These are phyloP conservation scores for Plicaturopsis crispa DNA, from an alignment of 768 basidiomycete species.

Conservation along the genomic window DNA sequence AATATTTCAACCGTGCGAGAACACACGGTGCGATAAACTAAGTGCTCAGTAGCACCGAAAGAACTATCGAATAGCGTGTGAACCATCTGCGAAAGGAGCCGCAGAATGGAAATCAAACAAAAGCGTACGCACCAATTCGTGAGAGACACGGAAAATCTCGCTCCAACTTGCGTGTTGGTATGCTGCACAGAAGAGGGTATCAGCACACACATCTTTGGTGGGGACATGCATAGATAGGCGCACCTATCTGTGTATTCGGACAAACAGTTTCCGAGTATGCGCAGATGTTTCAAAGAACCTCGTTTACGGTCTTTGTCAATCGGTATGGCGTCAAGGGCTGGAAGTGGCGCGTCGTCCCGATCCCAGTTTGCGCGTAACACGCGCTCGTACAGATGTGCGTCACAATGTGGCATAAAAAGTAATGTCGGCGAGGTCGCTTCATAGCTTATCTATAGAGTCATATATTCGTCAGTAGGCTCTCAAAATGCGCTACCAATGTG, in stretches of 20 bases:
- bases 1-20: too few relatives aligned
- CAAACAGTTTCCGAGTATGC: slow-evolving; percentile 34
- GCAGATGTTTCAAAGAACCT: slow-evolving; percentile 21
- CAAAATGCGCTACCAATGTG: background rate
- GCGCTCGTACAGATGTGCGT: slow-evolving; percentile 35
- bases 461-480: background rate
- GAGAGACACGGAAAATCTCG: slow-evolving; percentile 29
- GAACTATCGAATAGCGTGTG: too few relatives aligned
- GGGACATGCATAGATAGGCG: slow-evolving; percentile 13
- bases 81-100: too few relatives aligned
- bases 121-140: slow-evolving; percentile 31
- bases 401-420: slow-evolving; percentile 45
- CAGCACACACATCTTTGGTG: slow-evolving; percentile 4
- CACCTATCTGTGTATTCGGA: slow-evolving; percentile 37
- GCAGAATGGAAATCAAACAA: too few relatives aligned
- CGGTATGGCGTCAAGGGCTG: too few relatives aligned
- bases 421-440: slow-evolving; percentile 27
- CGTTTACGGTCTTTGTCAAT: too few relatives aligned
- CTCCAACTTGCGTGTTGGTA: slow-evolving; percentile 24
- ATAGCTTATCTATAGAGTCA: slow-evolving; percentile 25
- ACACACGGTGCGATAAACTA: too few relatives aligned
- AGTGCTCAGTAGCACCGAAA: too few relatives aligned
- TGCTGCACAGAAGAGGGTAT: slow-evolving; percentile 19
- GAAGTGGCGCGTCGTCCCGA: too few relatives aligned
- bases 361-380: slow-evolving; percentile 39